Base-by-base conservation (phyloP, 495 filamentous ascomycete species). In the Neurospora tetraspora region DNA sequence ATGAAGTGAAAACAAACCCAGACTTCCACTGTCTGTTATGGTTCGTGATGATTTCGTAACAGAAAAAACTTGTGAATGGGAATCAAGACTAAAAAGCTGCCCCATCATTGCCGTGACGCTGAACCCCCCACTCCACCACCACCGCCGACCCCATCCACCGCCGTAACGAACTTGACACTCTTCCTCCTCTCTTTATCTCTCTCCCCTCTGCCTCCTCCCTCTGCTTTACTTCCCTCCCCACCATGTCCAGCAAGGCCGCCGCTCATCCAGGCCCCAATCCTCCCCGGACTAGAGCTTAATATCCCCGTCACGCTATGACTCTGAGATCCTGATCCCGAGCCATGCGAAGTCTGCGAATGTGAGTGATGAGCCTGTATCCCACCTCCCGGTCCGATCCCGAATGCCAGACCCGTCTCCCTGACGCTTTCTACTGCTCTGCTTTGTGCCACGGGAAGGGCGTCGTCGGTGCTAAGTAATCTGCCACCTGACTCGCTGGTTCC, bases 371-470 rank as follows among this genome's bases (percentile, higher is more conserved):
- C 53, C 3, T 65, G 53, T 16, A 65, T 65, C 27, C 27, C 53
- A 18, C 53, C 53, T 65, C 53, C 53, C 27, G 53, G 53, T 34
- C 53, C 53, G 14, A 65, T 36, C 2, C 53, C 53, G 18, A 65
- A 65, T 9, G 53, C 53, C 6, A 65, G 12, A 0, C 53, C 53
- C 3, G 53, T 65, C 73, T 86, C 85, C 11, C 86, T 73, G 18
- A 85, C 86, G 36, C 79, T 85, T 71, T 88, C 86, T 0, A 89
- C 87, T 1, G 87, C 87, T 69, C 81, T 82, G 74, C 86, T 88
- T 78, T 88, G 85, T 40, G 85, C 80, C 34, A 83, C 83, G 68
- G 73, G 69, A 8, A 78, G 72, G 2, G 53, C 53, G 12, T 70
- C 27, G 27, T 73, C 36, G 16, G 18, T 10, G 73, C 73, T 69